Conservation (phyloP, 352 stramenopile species). For the Globisporangium heterothallicum region DNA sequence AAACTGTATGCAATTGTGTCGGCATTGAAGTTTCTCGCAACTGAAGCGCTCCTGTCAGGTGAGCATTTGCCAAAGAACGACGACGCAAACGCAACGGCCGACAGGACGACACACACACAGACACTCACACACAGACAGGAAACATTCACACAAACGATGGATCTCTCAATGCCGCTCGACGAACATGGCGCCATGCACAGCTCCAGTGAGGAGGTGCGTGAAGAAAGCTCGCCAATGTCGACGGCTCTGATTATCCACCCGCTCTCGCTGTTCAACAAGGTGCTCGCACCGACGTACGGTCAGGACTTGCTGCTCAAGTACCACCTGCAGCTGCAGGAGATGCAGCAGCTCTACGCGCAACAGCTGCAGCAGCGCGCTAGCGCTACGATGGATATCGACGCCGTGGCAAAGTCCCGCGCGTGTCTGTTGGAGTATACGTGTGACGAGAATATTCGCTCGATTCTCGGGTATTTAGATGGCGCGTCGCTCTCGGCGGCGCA, state of each 20-base stretch:
- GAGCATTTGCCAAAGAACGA: background rate
- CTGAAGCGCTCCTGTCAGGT: too few relatives aligned
- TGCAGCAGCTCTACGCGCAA: conserved; percentile 24
- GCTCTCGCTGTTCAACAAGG: conserved; percentile 35
- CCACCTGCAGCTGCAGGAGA: conserved; percentile 27
- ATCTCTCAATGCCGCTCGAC: conserved; percentile 12
- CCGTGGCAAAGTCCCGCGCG: conserved; percentile 7
- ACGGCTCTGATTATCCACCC: conserved; percentile 67
- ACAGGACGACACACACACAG: too few relatives aligned
- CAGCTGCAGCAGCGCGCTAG: conserved; percentile 14
- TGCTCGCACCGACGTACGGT: conserved; percentile 23
- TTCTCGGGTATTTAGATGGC: conserved; percentile 70
- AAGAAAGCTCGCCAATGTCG: conserved; percentile 3
- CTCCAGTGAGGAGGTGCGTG: too few relatives aligned
- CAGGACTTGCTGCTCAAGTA: conserved; percentile 33
- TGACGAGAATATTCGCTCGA: conserved; percentile 59
- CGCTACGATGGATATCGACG: background rate
- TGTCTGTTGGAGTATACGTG: conserved; percentile 66
- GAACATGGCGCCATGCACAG: conserved; percentile 3
- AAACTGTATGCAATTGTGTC: too few relatives aligned
- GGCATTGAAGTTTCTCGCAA: conserved; percentile 4
- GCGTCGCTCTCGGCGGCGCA: conserved; percentile 50
- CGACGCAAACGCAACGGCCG: background rate
- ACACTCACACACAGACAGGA: too few relatives aligned
- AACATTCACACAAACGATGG: conserved; percentile 4